Evolutionary conservation across 2,329 filamentous ascomycete species (phyloP), one percentile per base, ranked within the genome.

Genomic region (Whalleya microplaca): DNA sequence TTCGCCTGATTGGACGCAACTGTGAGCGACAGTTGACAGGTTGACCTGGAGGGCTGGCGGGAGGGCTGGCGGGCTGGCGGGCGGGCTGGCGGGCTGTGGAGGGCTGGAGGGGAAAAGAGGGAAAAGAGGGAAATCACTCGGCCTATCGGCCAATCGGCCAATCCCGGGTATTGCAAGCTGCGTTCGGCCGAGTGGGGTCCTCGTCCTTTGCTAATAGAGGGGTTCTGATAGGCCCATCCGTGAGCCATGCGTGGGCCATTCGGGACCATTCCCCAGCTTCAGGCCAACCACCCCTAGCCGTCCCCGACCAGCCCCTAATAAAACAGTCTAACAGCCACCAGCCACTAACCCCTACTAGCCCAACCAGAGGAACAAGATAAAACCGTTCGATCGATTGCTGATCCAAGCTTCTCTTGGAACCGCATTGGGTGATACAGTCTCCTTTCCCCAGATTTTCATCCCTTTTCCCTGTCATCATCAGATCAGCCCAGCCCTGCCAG

Each of bases 151-250:
- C n/a, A n/a, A n/a, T 68, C 64, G 65, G 65, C 64, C 64, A 67
- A 67, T 68, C 54, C 63, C 66, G 66, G 66, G 64, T 64, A 61
- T 58, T 43, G 46, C 6, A 23, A 41, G 14, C 16, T 32, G 21
- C 14, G 19, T 21, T 41, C 23, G 32, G 47, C 52, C 53, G 49
- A 29, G 44, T 29, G 46, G 46, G 42, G 27, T 42, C 45, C 16
- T n/a, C 42, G 9, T 20, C 32, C 29, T 50, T 63, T 61, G 48
- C 21, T 58, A 61, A 63, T 61, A 41, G 55, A 51, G 45, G 45
- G 55, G 48, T 42, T 51, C 42, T 63, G 58, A 63, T 63, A 56
- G 55, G 60, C 16, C 42, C 32, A 12, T 12, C 14, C 6, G 14
- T 37, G 14, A 12, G 32, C 10, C 32, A 5, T 37, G 14, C 3